Conservation (phyloP, 2,329 filamentous ascomycete genomes). For the Calonectria naviculata region DNA sequence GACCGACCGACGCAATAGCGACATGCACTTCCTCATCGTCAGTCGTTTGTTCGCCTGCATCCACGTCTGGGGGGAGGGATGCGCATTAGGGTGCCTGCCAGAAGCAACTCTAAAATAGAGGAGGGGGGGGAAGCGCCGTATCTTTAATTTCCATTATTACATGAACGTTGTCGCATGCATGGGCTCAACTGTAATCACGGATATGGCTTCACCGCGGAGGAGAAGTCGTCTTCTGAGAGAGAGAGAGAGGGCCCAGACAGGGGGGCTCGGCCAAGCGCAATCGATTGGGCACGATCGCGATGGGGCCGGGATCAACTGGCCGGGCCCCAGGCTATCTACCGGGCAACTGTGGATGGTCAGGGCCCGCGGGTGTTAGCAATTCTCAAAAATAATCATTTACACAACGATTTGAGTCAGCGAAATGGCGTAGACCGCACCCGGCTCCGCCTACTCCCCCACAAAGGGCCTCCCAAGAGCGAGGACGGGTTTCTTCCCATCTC, state of each 20-base stretch:
- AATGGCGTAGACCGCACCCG: neutral
- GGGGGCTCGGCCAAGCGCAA: neutral
- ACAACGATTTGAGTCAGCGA: constrained; percentile 20
- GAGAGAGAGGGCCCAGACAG: neutral
- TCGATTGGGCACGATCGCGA: neutral
- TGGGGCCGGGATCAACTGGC: neutral
- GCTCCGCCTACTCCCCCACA: constrained; percentile 16
- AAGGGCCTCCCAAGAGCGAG: constrained; percentile 19
- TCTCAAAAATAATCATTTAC: constrained; percentile 25
- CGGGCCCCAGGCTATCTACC: constrained; percentile 18
- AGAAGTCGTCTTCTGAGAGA: neutral
- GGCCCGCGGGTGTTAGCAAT: constrained; percentile 21
- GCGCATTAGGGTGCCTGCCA: neutral
- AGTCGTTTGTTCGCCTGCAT: neutral
- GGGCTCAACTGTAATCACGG: neutral
- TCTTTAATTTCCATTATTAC: neutral
- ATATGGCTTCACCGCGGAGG: neutral
- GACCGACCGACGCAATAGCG: neutral
- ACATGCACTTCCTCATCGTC: neutral
- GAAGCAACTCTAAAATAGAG: neutral
- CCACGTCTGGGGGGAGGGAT: neutral
- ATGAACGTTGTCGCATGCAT: constrained; percentile 2
- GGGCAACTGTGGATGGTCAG: constrained; percentile 17
- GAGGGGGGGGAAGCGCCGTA: too few relatives aligned
- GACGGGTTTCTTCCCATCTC: constrained; percentile 40